Evolutionary conservation across 257 asterid species (phyloP).

Genomic region (Solanum rostratum): DNA sequence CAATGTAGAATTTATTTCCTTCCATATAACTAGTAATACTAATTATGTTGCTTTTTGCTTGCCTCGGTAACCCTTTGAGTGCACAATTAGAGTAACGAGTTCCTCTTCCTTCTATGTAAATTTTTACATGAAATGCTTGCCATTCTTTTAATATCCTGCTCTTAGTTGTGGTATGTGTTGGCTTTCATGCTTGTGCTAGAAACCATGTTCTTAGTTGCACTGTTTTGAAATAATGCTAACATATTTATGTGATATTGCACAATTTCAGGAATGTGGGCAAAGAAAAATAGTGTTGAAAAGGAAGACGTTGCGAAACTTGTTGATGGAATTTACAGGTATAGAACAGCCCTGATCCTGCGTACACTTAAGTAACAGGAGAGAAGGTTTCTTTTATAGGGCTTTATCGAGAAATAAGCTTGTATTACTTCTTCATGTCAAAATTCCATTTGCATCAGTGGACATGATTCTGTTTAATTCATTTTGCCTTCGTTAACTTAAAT

Average conservation of each 20-base stretch:
- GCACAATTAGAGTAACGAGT: not conserved
- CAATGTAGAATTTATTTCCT: not conserved
- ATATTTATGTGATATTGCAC: not conserved
- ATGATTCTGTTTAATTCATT: not conserved
- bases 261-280: not conserved
- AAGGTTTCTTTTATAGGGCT: not conserved
- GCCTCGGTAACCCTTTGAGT: not conserved
- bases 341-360: not conserved
- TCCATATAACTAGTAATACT: not conserved
- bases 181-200: not conserved
- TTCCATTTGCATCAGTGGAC: not conserved
- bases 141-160: not conserved
- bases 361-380: not conserved
- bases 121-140: not conserved
- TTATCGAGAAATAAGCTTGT: not conserved
- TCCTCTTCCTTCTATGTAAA: not conserved
- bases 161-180: not conserved
- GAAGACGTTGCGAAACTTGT: constrained; percentile 2
- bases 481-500: not conserved
- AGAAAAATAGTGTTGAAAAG: constrained; percentile 1
- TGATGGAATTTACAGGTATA: constrained; percentile 5
- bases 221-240: not conserved
- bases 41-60: not conserved
- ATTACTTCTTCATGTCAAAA: not conserved
- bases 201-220: not conserved